Evolutionary conservation across 257 asterid genomes (phyloP).

Genomic region (Solanum piurae): DNA sequence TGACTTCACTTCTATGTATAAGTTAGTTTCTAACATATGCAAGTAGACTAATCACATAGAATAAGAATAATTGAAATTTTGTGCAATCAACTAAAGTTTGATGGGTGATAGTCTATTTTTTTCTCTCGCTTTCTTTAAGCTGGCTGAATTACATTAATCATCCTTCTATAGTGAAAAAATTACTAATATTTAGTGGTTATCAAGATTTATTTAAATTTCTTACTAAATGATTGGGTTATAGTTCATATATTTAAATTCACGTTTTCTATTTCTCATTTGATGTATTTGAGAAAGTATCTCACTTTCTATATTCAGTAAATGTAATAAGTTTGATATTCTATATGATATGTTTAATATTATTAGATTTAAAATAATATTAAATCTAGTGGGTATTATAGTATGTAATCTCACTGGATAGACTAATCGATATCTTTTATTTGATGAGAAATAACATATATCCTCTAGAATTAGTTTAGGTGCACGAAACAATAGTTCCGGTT

Average conservation of each 20-base stretch:
- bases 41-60: not conserved
- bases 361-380: not conserved
- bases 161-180: no score
- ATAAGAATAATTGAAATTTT: not conserved
- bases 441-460: not conserved
- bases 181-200: no score
- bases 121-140: not conserved
- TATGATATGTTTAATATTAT: no score
- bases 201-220: no score
- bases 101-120: not conserved
- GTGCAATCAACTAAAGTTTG: not conserved
- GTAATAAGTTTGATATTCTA: no score
- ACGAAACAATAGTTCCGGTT: not conserved
- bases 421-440: not conserved
- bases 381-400: no score
- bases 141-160: not conserved
- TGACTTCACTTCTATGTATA: not conserved
- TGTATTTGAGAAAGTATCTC: not conserved
- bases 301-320: no score
- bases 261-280: not conserved
- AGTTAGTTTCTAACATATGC: not conserved
- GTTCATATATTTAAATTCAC: no score
- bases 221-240: no score
- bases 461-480: not conserved
- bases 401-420: not conserved